Evolutionary conservation across 2,329 filamentous ascomycete genomes (phyloP).

Genomic region (Capronia coronata): DNA sequence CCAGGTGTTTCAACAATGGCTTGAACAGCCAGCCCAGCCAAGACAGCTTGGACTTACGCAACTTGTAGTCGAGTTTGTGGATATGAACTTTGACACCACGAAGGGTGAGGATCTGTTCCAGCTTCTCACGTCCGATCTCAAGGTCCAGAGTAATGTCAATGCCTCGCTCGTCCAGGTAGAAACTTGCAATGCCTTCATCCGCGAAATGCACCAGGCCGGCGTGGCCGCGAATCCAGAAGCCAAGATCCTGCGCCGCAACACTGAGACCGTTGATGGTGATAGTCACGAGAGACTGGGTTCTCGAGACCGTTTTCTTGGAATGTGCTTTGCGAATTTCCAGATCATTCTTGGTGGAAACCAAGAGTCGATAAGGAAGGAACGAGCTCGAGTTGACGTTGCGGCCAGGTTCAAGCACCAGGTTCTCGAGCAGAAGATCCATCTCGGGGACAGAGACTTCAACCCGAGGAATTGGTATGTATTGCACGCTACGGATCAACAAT

Average conservation of each 20-base stretch:
- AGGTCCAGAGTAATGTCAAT: conserved; percentile 81
- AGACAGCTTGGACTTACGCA: conserved; percentile 68
- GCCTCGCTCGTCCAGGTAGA: conserved; percentile 77
- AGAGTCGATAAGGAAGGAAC: conserved; percentile 78
- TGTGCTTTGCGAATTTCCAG: conserved; percentile 74
- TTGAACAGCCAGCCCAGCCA: conserved; percentile 78
- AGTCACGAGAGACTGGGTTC: conserved; percentile 65
- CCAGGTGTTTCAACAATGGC: conserved; percentile 71
- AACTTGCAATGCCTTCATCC: conserved; percentile 78
- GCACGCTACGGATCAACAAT: conserved; percentile 65
- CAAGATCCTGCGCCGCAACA: conserved; percentile 75
- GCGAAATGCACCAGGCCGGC: conserved; percentile 66
- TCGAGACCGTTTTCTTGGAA: conserved; percentile 59
- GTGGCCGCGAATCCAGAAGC: conserved; percentile 81
- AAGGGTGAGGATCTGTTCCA: conserved; percentile 77
- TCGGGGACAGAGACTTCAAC: conserved; percentile 80
- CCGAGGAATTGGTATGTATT: conserved; percentile 83
- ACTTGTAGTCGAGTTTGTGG: conserved; percentile 75
- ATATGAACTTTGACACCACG: conserved; percentile 70
- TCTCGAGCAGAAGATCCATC: conserved; percentile 80
- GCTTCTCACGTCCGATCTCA: conserved; percentile 67
- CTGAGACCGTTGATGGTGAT: conserved; percentile 78
- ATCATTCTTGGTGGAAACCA: conserved; percentile 77
- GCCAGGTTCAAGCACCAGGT: conserved; percentile 83
- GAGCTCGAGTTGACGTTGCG: conserved; percentile 76